Base-by-base conservation (phyloP, 2,329 filamentous ascomycete species). In the Fusarium bulbicola region DNA sequence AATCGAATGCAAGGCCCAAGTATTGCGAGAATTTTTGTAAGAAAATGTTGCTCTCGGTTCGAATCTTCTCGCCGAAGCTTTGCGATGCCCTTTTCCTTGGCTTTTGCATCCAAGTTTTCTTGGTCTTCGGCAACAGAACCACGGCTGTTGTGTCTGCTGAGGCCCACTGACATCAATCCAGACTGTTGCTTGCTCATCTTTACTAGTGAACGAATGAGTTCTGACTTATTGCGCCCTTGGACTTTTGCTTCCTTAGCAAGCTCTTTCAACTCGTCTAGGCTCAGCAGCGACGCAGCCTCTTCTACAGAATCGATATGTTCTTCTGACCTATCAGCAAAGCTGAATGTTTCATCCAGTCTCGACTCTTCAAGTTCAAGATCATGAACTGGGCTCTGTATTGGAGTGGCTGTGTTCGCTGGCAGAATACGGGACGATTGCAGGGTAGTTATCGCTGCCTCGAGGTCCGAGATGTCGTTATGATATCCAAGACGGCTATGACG, bases 211-310 rank as follows among this genome's bases (percentile, higher is more conserved):
- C 87, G 88, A 34, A 95, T 83, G 13, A 98, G 83, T 40, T 97
- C 95, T 40, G 88, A 86, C 80, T 99, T 99, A 77, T 93, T 97
- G 81, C 93, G 96, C 4, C 95, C 95, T 76, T 93, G 90, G 0
- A 97, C 88, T 76, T 95, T 97, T 7, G 91, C 93, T 73, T 97
- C 94, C 79, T 94, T 98, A 3, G 95, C 93, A 16, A 99, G 82
- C 0, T 82, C 80, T 79, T 96, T 98, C 28, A 98, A 86, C 82
- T 99, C 96, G 52, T 98, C 95, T 1, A 98, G 85, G n/a, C 91
- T 89, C 10, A 99, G 83, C 2, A 98, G 84, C 2, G 92, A 90
- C 0, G 93, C 93, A 6, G 95, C 95, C 80, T 97, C 94, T 79
- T 97, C 92, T 4, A 98, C 83, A 1, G 91, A 92, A 11, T 86